Conservation (phyloP, 1,139 yeast genomes). For the Hemisphaericaspora xylanilytica region DNA sequence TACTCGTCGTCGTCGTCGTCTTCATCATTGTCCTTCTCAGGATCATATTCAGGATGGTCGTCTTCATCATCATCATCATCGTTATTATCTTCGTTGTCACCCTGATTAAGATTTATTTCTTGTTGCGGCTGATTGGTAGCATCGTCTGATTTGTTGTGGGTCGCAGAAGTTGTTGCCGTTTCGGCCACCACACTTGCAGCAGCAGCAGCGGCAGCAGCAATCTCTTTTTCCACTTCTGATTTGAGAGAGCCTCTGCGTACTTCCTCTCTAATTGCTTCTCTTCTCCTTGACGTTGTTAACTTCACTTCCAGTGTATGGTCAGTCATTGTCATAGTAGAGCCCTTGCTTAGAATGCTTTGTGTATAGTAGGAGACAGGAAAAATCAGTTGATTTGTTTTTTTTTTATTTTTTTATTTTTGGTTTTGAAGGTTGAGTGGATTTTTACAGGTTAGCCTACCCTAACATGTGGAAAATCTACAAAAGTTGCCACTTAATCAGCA, state of each 20-base stretch:
- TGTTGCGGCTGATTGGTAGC: constrained; percentile 10
- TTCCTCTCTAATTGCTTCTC: constrained; percentile 13
- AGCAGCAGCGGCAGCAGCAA: not conserved
- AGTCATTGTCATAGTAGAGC: not conserved
- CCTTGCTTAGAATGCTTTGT: constrained; percentile 1
- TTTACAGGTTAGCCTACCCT: not conserved
- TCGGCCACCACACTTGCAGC: constrained; percentile 2
- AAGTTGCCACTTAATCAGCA: not conserved
- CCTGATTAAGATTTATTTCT: constrained; percentile 1
- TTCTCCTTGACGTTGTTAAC: constrained; percentile 15
- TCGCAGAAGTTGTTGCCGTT: not conserved
- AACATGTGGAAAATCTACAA: too few relatives aligned
- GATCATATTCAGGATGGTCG: constrained; percentile 8
- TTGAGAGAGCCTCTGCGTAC: constrained; percentile 10
- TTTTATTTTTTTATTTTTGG: constrained; percentile 2
- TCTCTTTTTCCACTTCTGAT: constrained; percentile 4
- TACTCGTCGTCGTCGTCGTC: constrained; percentile 10
- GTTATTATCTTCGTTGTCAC: constrained; percentile 6
- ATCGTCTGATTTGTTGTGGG: constrained; percentile 2
- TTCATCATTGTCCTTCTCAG: constrained; percentile 3
- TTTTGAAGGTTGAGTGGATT: not conserved
- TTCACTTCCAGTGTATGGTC: not conserved
- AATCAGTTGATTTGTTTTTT: constrained; percentile 2
- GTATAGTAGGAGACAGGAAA: too few relatives aligned
- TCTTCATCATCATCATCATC: constrained; percentile 7